Percentiles rank a stretch among this genome's conserved stretches.
phyloP scores from a whole-genome alignment of 768 basidiomycete genomes.

The Lanmaoa pseudosensibilis region DNA sequence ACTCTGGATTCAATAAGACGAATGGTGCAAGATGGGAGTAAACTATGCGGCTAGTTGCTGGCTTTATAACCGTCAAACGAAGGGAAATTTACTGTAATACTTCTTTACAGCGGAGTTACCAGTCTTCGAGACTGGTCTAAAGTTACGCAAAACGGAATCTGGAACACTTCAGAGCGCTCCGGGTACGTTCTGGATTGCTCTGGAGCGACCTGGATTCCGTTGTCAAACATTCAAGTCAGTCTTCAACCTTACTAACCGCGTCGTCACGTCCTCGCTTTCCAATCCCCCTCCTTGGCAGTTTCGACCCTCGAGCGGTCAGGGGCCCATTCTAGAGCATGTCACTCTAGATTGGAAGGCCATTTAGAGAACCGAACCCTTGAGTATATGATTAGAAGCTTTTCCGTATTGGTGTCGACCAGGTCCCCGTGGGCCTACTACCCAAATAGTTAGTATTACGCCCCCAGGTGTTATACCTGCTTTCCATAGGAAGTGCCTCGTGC shows the following conservation, averaged over 20 bases:
- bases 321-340: too few species aligned
- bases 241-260: too few species aligned
- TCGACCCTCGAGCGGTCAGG: too few species aligned
- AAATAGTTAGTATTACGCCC: not conserved
- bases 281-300: too few species aligned
- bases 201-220: too few species aligned
- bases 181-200: too few species aligned
- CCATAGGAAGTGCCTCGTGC: not conserved
- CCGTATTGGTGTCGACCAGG: not conserved
- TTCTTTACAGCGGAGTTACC: not conserved
- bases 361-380: not conserved
- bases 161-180: too few species aligned
- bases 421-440: not conserved
- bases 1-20: not conserved
- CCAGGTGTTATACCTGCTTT: not conserved
- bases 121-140: too few species aligned
- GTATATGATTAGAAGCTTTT: not conserved
- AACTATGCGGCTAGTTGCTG: not conserved
- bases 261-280: too few species aligned
- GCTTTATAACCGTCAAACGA: not conserved
- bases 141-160: too few species aligned
- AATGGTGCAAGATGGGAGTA: not conserved
- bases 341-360: not conserved
- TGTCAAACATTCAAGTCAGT: too few species aligned
- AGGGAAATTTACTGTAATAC: not conserved